Base-by-base conservation (phyloP, 2,329 filamentous ascomycete species). In the Talaromyces sp. region DNA sequence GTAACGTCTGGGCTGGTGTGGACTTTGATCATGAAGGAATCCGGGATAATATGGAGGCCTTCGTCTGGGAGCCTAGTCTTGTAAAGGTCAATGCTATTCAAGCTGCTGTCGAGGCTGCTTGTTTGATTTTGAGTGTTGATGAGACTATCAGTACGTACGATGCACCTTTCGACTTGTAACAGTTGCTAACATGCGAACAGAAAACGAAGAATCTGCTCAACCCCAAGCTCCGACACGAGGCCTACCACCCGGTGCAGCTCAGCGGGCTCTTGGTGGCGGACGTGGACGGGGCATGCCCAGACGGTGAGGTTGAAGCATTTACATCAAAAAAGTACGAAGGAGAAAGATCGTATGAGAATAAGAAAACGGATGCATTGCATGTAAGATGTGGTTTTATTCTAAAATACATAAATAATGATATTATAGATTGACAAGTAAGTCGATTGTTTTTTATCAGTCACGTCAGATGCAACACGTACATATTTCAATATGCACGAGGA, bases 71-170 rank as follows among this genome's bases (percentile, higher is more conserved):
- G 82, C 95, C 95, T 6, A 90, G 91, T 57, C 83, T 98, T 69
- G 91, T 99, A 76, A 99, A 99, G 88, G 85, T 96, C 79, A 99
- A 99, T 79, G 95, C 95, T 70, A 90, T 99, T 69, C 93, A 97
- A 82, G 94, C 95, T 22, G 95, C 95, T 60, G 93, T 93, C 37
- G 95, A 99, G 82, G 95, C 95, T 24, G 91, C 90, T 71, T 99
- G 95, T 82, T 82, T 99, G 82, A 98, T 99, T 71, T 82, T 99
- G 73, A 90, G 92, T 72, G 95, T 99, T 64, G 95, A 99, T 76
- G 95, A 99, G 87, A 99, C 95, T 39, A 98, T 99, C 81, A 93
- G 89, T 86, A 82, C 72, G 83, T 75, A 62, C 61, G 19, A 16
- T 37, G 64, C 33, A n/a, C 49, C 27, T 14, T 22, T 22, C 41